Evolutionary conservation across 2,329 filamentous ascomycete genomes (phyloP).

Genomic region (Hortaea sp.): DNA sequence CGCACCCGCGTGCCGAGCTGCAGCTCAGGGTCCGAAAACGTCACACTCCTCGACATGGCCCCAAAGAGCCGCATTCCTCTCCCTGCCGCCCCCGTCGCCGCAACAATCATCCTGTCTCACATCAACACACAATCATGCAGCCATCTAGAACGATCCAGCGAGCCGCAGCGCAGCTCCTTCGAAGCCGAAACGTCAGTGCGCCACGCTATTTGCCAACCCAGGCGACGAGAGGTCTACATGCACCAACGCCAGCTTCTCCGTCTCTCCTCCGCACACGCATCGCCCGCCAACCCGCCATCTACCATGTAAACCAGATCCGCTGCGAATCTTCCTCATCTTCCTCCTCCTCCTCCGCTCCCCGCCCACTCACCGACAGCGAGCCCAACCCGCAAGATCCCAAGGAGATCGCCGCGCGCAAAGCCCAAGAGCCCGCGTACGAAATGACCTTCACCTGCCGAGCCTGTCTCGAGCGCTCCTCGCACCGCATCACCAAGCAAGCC

Average conservation of each 20-base stretch:
- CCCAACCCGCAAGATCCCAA: slow-evolving; percentile 16
- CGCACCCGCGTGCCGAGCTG: neutral
- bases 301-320: slow-evolving; percentile 3
- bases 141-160: neutral
- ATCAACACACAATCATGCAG: neutral
- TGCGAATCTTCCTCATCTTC: slow-evolving; percentile 4
- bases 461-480: slow-evolving; percentile 69
- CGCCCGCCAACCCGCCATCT: neutral
- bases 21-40: neutral
- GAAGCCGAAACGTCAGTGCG: neutral
- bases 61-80: neutral
- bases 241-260: slow-evolving; percentile 4
- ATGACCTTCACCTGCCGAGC: slow-evolving; percentile 81
- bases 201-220: slow-evolving; percentile 3
- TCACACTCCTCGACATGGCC: neutral
- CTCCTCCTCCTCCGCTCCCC: slow-evolving; percentile 1
- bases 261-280: slow-evolving; percentile 8
- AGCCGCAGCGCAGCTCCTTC: neutral
- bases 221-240: slow-evolving; percentile 9
- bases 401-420: slow-evolving; percentile 31
- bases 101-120: neutral
- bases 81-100: neutral
- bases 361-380: slow-evolving; percentile 20
- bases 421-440: slow-evolving; percentile 60
- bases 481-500: slow-evolving; percentile 83